Evolutionary conservation across 495 filamentous ascomycete species (phyloP).

Genomic region (Chaetomium cochliodes): DNA sequence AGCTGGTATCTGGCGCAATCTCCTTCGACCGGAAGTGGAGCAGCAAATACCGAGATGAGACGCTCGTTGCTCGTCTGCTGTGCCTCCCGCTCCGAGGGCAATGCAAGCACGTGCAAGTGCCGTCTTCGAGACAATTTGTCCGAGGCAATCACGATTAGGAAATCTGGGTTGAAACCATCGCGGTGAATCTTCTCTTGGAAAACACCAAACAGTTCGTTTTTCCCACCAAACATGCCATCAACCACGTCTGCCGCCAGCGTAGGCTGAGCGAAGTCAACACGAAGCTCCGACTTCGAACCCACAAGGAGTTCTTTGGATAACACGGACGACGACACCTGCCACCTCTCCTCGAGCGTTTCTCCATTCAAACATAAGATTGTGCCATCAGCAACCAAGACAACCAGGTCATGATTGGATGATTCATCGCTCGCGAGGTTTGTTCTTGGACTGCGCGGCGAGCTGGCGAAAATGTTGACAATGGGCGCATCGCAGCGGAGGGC

Average conservation of each 20-base stretch:
- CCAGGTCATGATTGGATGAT: constrained; percentile 33
- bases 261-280: constrained; percentile 43
- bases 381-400: constrained; percentile 43
- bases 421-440: constrained; percentile 17
- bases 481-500: constrained; percentile 26
- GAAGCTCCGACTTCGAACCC: constrained; percentile 30
- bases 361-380: constrained; percentile 41
- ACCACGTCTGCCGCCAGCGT: constrained; percentile 42
- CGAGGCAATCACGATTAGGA: constrained; percentile 48
- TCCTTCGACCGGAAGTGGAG: constrained; percentile 28
- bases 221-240: constrained; percentile 46
- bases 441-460: constrained; percentile 24
- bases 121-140: constrained; percentile 22
- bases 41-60: constrained; percentile 31
- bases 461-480: constrained; percentile 34
- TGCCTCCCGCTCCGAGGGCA: constrained; percentile 35
- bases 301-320: constrained; percentile 41
- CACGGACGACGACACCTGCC: constrained; percentile 36
- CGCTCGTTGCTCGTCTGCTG: constrained; percentile 26
- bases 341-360: constrained; percentile 43
- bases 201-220: constrained; percentile 39
- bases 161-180: constrained; percentile 47
- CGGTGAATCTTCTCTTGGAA: constrained; percentile 40
- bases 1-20: constrained; percentile 45
- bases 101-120: constrained; percentile 49